Evolutionary conservation across 352 stramenopile species (phyloP), one percentile per base, ranked within the genome.

Genomic region (Phytophthora quininea): DNA sequence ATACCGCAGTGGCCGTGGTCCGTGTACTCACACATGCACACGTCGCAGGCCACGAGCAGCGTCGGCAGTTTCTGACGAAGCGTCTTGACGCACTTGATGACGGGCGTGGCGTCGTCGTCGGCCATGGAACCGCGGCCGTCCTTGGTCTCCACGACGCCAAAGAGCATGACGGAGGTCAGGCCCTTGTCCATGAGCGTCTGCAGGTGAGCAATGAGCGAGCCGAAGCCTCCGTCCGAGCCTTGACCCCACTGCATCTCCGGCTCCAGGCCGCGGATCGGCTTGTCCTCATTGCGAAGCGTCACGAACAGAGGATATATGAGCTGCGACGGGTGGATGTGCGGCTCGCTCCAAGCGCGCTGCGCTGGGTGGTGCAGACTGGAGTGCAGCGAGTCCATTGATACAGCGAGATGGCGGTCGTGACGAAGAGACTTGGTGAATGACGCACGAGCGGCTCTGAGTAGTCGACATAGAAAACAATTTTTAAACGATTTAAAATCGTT

Each of bases 11-110:
- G 90, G 49, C 90, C 90, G 64, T 96, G 82, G 77, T 93, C 84
- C 58, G 90, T 97, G 82, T 97, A 97, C 76, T 97, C 90, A 56
- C 88, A 96, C 81, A 97, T 90, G 75, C 90, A 97, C 54, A 96
- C 87, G 64, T 97, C 90, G 57, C 86, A 95, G 47, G 89, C 82
- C 48, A 97, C 79, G 15, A 96, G 80, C 49, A 97, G 76, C 62
- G 91, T 81, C 0, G 90, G 90, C 30, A 93, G 67, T 49, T 82
- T 74, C 59, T 69, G 46, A 47, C 90, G 86, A 43, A 97, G 70
- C 38, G 71, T 83, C 56, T 77, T 71, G 50, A 78, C 92, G 62
- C 79, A 91, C 54, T 71, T 62, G 64, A 96, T 93, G 19, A 96
- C 90, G 14, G 90, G 90, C 65, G 88, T 96, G 58, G 82, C 55